phyloP scores from a whole-genome alignment of 192 early-diverging fungal genomes.

The Coemansia sp. region DNA sequence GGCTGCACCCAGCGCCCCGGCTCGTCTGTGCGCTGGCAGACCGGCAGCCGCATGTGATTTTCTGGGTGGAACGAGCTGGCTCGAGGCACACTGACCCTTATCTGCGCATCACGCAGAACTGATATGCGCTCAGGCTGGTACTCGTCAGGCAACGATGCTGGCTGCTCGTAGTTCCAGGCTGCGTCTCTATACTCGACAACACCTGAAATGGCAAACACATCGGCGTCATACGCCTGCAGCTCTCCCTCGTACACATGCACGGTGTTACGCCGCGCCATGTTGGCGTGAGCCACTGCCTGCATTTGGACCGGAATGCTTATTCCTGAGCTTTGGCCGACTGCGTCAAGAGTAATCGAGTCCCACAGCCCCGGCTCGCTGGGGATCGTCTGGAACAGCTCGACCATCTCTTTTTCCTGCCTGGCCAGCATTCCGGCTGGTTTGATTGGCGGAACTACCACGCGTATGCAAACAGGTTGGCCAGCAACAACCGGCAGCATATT shows the following conservation, averaged over 20 bases:
- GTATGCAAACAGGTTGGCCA: conserved; percentile 15
- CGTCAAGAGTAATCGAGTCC: conserved; percentile 23
- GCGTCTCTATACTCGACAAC: conserved; percentile 20
- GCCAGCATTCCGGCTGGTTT: not conserved
- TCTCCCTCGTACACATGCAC: conserved; percentile 27
- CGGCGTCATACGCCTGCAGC: conserved; percentile 10
- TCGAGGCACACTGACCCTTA: conserved; percentile 7
- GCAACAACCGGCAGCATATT: conserved; percentile 5
- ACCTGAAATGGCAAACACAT: conserved; percentile 6
- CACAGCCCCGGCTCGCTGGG: conserved; percentile 10
- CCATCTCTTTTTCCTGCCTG: not conserved
- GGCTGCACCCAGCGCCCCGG: conserved; percentile 14
- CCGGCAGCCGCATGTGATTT: conserved; percentile 11
- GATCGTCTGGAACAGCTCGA: conserved; percentile 12
- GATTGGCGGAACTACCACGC: conserved; percentile 9
- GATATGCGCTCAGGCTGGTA: conserved; percentile 10
- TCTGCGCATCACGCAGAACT: not conserved
- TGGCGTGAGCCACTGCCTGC: conserved; percentile 3
- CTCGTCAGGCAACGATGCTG: not conserved
- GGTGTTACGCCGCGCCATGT: conserved; percentile 12
- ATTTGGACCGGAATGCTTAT: conserved; percentile 9
- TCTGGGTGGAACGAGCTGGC: conserved; percentile 10
- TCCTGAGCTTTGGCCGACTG: conserved; percentile 7
- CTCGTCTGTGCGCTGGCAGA: conserved; percentile 15
- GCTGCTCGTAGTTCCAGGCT: conserved; percentile 22